Evolutionary conservation across 2,329 filamentous ascomycete genomes (phyloP).

Genomic region (Aurifilum marmelostoma): DNA sequence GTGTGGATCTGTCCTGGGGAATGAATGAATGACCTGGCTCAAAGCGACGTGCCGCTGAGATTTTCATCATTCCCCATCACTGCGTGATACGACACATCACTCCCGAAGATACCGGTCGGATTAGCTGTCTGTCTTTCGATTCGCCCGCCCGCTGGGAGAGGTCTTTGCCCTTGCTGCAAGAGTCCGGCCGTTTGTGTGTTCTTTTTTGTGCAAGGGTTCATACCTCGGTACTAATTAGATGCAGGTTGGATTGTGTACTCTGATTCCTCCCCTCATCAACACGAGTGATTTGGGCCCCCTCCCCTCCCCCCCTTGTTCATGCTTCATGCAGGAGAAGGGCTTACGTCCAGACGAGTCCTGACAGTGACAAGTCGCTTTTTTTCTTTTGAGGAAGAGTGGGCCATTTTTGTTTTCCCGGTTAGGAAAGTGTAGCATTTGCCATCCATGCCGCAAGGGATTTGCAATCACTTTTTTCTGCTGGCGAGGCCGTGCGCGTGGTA

Average conservation of each 20-base stretch:
- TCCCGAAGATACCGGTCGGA: background rate
- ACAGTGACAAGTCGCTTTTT: slow-evolving; percentile 2
- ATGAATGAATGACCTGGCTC: background rate
- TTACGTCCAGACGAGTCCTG: background rate
- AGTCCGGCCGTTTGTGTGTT: no score
- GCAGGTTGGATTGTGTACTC: background rate
- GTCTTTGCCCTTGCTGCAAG: no score
- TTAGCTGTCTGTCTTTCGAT: background rate
- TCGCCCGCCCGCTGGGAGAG: no score
- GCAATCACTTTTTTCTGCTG: no score
- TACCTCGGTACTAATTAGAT: background rate
- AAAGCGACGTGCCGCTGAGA: background rate
- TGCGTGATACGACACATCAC: background rate
- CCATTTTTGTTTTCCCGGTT: no score
- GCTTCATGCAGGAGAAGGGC: slow-evolving; percentile 4
- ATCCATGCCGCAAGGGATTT: background rate
- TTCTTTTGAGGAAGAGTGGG: no score
- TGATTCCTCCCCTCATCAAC: background rate
- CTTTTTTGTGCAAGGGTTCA: background rate
- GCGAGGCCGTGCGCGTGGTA: background rate
- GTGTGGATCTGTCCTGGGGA: background rate
- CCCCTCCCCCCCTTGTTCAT: slow-evolving; percentile 1
- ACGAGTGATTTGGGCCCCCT: no score
- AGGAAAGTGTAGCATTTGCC: background rate
- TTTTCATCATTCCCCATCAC: background rate